phyloP scores from a whole-genome alignment of 192 early-diverging fungal genomes.

The Backusella luteola region DNA sequence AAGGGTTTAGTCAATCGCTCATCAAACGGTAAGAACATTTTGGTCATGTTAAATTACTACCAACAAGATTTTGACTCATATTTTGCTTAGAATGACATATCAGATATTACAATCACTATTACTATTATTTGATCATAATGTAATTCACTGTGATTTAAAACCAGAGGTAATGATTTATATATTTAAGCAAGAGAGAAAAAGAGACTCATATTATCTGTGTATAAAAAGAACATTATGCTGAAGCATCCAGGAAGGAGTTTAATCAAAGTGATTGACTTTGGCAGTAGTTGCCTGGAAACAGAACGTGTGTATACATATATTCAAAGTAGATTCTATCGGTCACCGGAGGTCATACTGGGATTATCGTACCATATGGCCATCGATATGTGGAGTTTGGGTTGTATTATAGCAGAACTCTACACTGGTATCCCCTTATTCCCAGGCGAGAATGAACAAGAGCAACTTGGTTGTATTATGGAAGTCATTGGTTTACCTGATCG shows the following conservation, averaged over 20 bases:
- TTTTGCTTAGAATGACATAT: slow-evolving; percentile 54
- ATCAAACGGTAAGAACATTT: slow-evolving; percentile 47
- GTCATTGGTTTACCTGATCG: slow-evolving; percentile 75
- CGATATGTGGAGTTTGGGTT: slow-evolving; percentile 95
- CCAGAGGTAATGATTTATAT: slow-evolving; percentile 72
- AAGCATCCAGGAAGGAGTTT: slow-evolving; percentile 59
- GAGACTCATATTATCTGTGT: background rate
- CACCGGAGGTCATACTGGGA: slow-evolving; percentile 92
- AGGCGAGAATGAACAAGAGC: slow-evolving; percentile 94
- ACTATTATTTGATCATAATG: slow-evolving; percentile 64
- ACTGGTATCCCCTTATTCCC: slow-evolving; percentile 91
- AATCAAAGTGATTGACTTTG: slow-evolving; percentile 97
- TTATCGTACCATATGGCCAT: slow-evolving; percentile 82
- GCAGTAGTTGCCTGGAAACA: slow-evolving; percentile 84
- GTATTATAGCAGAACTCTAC: slow-evolving; percentile 86
- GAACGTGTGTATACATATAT: slow-evolving; percentile 94
- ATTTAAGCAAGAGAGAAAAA: slow-evolving; percentile 19
- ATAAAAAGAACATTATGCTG: slow-evolving; percentile 72
- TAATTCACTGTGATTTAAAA: slow-evolving; percentile 95
- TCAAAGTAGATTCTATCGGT: slow-evolving; percentile 93
- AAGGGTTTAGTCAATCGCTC: slow-evolving; percentile 74
- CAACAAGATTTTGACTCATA: background rate
- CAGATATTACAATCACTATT: slow-evolving; percentile 82
- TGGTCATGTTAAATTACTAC: background rate
- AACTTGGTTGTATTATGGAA: slow-evolving; percentile 91